phyloP scores from a whole-genome alignment of 2,329 filamentous ascomycete genomes.

The Sphaerulina vaccinii region DNA sequence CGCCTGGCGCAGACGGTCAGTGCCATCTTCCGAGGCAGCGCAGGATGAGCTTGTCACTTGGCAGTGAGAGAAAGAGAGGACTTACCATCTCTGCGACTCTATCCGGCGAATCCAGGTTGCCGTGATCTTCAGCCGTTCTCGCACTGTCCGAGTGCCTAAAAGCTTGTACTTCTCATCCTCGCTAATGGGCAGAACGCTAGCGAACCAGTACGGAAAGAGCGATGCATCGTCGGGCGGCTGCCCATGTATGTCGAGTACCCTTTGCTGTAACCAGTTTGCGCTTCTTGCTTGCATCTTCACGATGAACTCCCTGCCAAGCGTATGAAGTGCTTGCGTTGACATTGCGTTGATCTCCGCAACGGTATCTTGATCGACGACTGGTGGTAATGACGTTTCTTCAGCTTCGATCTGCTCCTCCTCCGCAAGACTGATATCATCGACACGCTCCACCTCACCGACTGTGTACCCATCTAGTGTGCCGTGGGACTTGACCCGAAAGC shows the following conservation, averaged over 20 bases:
- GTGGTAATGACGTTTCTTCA: slow-evolving; percentile 55
- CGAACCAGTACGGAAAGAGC: slow-evolving; percentile 87
- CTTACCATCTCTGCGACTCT: slow-evolving; percentile 70
- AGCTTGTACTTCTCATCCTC: slow-evolving; percentile 78
- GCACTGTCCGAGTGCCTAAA: slow-evolving; percentile 70
- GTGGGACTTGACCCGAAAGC: slow-evolving; percentile 70
- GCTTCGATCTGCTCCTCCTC: slow-evolving; percentile 78
- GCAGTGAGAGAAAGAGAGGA: slow-evolving; percentile 16
- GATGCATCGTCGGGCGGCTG: slow-evolving; percentile 73
- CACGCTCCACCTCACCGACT: slow-evolving; percentile 70
- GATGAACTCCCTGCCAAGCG: slow-evolving; percentile 66
- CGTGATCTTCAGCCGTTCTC: slow-evolving; percentile 79
- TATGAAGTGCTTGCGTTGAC: slow-evolving; percentile 69
- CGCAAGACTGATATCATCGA: slow-evolving; percentile 77
- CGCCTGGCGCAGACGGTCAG: slow-evolving; percentile 18
- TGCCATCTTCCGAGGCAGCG: slow-evolving; percentile 3
- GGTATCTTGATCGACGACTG: slow-evolving; percentile 30
- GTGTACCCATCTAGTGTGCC: slow-evolving; percentile 72
- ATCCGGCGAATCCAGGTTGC: slow-evolving; percentile 74
- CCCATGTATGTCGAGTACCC: slow-evolving; percentile 72
- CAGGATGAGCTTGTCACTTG: neutral
- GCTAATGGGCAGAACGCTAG: slow-evolving; percentile 72
- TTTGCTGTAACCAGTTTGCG: slow-evolving; percentile 71
- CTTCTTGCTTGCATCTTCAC: slow-evolving; percentile 65
- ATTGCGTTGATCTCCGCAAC: slow-evolving; percentile 52